Conservation (phyloP, 345 rosid genomes). For the Rhodamnia argentea region DNA sequence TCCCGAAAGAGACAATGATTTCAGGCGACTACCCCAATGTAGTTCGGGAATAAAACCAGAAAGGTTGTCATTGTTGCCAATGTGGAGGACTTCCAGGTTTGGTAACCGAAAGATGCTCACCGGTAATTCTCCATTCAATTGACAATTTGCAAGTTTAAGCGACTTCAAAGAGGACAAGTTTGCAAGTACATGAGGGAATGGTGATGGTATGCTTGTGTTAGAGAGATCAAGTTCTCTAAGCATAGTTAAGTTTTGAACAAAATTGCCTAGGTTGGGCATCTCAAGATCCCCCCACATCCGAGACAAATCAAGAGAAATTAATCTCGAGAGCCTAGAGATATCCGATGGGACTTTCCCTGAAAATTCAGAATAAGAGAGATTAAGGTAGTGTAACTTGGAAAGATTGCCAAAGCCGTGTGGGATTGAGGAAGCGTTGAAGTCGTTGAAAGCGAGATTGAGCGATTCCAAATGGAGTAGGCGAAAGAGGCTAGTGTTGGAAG, state of each 20-base stretch:
- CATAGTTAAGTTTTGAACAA: not conserved
- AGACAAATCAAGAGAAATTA: not conserved
- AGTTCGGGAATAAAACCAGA: not conserved
- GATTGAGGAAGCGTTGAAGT: too few relatives aligned
- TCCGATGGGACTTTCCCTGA: not conserved
- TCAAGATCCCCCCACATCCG: not conserved
- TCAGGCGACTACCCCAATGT: not conserved
- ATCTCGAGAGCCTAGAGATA: not conserved
- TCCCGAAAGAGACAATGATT: rapidly evolving
- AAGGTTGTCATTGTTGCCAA: rapidly evolving
- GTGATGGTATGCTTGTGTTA: rapidly evolving
- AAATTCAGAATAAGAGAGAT: not conserved
- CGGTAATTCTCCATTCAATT: not conserved
- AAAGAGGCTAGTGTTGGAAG: too few relatives aligned
- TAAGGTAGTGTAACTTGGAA: too few relatives aligned
- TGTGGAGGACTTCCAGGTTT: not conserved
- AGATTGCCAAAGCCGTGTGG: too few relatives aligned
- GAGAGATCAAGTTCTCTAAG: not conserved
- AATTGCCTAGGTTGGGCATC: not conserved
- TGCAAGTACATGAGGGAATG: not conserved
- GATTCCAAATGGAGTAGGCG: too few relatives aligned
- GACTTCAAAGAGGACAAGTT: not conserved
- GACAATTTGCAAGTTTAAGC: not conserved
- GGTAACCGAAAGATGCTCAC: not conserved
- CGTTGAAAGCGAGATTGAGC: too few relatives aligned